Evolutionary conservation across 2,329 filamentous ascomycete genomes (phyloP).

Genomic region (Aspergillus chevalieri): DNA sequence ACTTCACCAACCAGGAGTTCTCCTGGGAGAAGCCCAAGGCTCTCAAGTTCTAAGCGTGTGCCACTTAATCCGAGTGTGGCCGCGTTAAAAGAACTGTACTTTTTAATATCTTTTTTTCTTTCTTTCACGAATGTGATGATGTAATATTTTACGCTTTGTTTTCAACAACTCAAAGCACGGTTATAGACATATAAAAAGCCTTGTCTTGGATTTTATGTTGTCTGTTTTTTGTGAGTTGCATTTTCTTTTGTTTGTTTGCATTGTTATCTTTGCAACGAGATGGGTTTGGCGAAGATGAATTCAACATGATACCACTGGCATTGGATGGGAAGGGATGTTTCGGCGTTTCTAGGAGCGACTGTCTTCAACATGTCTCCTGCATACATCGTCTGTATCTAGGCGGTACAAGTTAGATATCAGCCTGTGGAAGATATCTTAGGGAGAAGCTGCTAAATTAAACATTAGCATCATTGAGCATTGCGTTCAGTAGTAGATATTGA

Average conservation of each 20-base stretch:
- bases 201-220: conserved; percentile 18
- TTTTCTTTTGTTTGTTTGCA: conserved; percentile 29
- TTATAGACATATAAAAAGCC: conserved; percentile 33
- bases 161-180: conserved; percentile 47
- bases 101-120: conserved; percentile 19
- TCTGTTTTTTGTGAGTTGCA: conserved; percentile 26
- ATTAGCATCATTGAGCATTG: conserved; percentile 23
- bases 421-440: conserved; percentile 7
- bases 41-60: conserved; percentile 70
- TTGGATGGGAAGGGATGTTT: conserved; percentile 36
- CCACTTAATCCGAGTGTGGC: conserved; percentile 10
- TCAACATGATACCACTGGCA: conserved; percentile 46
- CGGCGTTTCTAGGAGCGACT: conserved; percentile 38
- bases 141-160: conserved; percentile 36
- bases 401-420: conserved; percentile 4
- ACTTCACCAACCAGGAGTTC: conserved; percentile 99
- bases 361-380: conserved; percentile 34
- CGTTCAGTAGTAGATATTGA: too few relatives aligned
- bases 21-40: conserved; percentile 97
- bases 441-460: conserved; percentile 30
- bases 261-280: conserved; percentile 31
- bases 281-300: conserved; percentile 39
- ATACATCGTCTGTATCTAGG: conserved; percentile 9
- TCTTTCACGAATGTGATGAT: conserved; percentile 42
- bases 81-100: conserved; percentile 11